A percentile compares a stretch with the other conserved stretches of the same genome.
Conservation (phyloP, 441 rosid species). For the Eutrema salsugineum region DNA sequence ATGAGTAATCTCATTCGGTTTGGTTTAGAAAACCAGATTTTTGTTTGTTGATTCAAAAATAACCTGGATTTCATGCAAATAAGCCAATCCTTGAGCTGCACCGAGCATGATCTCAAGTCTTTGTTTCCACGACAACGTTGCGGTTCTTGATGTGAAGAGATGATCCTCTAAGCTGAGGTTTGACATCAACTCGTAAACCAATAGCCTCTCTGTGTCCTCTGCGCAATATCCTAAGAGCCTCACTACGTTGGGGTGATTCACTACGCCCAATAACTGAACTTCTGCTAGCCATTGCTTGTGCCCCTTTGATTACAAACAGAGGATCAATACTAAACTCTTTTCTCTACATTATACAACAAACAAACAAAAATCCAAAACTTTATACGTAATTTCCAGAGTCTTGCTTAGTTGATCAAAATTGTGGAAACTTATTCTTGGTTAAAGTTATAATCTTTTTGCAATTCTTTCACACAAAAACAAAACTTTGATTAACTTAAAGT, state of each 20-base stretch:
- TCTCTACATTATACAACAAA: neutral
- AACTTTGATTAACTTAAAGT: too few relatives aligned
- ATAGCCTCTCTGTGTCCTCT: constrained; percentile 31
- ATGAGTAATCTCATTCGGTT: neutral
- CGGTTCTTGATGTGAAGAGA: constrained; percentile 30
- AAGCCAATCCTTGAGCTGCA: constrained; percentile 53
- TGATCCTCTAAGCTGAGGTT: constrained; percentile 48
- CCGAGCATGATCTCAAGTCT: constrained; percentile 49
- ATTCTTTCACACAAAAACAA: neutral
- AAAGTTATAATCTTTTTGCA: neutral
- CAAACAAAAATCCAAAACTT: neutral
- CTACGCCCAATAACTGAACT: constrained; percentile 44
- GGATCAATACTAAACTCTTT: neutral
- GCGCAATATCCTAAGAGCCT: constrained; percentile 48
- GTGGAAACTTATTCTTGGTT: neutral
- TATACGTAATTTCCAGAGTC: neutral
- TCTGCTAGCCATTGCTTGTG: constrained; percentile 50
- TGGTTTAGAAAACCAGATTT: neutral
- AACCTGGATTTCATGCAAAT: constrained; percentile 57
- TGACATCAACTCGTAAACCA: constrained; percentile 46
- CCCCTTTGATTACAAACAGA: constrained; percentile 34
- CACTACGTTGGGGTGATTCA: constrained; percentile 47
- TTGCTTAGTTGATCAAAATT: neutral
- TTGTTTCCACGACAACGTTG: constrained; percentile 35
- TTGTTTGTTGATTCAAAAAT: neutral